phyloP scores from a whole-genome alignment of 257 asterid genomes.

The Oldenlandia corymbosa region DNA sequence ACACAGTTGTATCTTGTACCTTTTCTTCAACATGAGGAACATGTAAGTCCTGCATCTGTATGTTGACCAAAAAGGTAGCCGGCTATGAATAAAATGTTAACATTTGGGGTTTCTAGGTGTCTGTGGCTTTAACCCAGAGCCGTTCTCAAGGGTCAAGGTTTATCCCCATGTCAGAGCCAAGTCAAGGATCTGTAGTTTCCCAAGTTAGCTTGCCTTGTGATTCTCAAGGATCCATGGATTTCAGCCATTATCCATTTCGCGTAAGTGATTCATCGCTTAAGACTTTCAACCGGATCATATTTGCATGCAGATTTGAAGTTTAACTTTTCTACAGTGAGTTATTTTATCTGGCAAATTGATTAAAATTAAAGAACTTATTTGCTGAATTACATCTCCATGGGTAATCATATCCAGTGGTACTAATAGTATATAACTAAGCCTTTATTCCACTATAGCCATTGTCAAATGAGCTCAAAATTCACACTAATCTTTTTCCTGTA shows the following conservation, averaged over 20 bases:
- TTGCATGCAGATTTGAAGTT: too few relatives aligned
- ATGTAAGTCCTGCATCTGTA: slow-evolving; percentile 35
- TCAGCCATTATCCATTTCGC: slow-evolving; percentile 74
- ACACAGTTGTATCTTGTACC: slow-evolving; percentile 86
- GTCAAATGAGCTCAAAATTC: background rate
- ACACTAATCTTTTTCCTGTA: background rate
- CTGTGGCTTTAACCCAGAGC: slow-evolving; percentile 66
- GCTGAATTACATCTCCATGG: background rate
- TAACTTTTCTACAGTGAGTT: background rate
- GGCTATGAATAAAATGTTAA: slow-evolving; percentile 9
- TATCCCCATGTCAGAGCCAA: slow-evolving; percentile 39
- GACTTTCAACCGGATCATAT: background rate
- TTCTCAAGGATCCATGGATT: slow-evolving; percentile 88
- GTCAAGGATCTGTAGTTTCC: slow-evolving; percentile 64
- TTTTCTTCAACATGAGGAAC: slow-evolving; percentile 60
- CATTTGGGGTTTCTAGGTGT: slow-evolving; percentile 44
- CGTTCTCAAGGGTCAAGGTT: slow-evolving; percentile 61
- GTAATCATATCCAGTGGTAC: too few relatives aligned
- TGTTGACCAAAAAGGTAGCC: slow-evolving; percentile 8
- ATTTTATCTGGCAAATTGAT: background rate
- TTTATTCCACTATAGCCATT: too few relatives aligned
- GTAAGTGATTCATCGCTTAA: slow-evolving; percentile 57
- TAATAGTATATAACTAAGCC: too few relatives aligned
- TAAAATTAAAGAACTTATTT: background rate
- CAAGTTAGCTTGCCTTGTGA: slow-evolving; percentile 88